Percentiles rank a stretch among this genome's conserved stretches.
Conservation (phyloP, 139 green algal species). For the Asterochloris sp. region DNA sequence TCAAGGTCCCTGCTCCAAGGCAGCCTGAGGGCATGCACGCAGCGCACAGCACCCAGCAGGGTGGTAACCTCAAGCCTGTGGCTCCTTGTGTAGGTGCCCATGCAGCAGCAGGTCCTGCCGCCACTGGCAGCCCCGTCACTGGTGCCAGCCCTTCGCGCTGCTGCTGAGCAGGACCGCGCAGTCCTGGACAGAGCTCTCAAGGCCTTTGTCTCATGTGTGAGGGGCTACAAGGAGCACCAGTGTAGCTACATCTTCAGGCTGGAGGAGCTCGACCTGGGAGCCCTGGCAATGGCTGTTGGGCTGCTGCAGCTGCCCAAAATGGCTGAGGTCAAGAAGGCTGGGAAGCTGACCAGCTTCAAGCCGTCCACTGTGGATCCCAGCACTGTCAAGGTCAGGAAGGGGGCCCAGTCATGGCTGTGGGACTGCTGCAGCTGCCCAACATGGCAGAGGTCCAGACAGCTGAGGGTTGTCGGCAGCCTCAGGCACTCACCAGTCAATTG, state of each 20-base stretch:
- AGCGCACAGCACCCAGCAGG: too few species aligned
- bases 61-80: too few species aligned
- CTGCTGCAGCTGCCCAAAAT: conserved; percentile 90
- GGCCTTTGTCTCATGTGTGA: conserved; percentile 93
- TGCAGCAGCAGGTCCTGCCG: conserved; percentile 16
- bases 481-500: too few species aligned
- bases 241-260: conserved; percentile 91
- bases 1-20: too few species aligned
- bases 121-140: not conserved
- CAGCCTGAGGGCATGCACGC: too few species aligned
- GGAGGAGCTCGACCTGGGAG: conserved; percentile 73
- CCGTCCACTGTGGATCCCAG: conserved; percentile 62
- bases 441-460: conserved; percentile 88
- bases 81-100: conserved; percentile 28
- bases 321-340: conserved; percentile 76
- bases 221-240: conserved; percentile 98
- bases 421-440: conserved; percentile 81
- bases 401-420: conserved; percentile 66
- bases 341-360: conserved; percentile 34
- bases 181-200: conserved; percentile 89
- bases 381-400: conserved; percentile 45
- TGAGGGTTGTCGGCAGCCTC: not conserved
- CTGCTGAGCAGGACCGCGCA: conserved; percentile 67
- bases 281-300: conserved; percentile 69
- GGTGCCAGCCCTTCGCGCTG: conserved; percentile 19